Conservation (phyloP, 768 basidiomycete genomes). For the Lyophyllum shimeji region DNA sequence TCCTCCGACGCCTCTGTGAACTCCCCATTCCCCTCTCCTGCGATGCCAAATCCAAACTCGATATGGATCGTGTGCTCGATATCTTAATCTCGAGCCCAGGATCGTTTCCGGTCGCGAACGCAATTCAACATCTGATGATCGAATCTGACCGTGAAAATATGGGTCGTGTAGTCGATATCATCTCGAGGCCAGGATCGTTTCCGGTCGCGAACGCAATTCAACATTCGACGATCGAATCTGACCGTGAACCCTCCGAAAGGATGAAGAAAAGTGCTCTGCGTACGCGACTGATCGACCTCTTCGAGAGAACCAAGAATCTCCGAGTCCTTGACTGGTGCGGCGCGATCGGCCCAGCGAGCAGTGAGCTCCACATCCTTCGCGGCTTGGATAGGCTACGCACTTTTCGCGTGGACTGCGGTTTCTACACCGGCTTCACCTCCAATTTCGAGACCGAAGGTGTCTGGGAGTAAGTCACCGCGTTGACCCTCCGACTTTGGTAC, state of each 20-base stretch:
- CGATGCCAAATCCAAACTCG: neutral
- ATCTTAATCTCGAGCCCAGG: neutral
- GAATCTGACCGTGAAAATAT: too few species aligned
- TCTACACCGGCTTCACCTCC: neutral
- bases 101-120: too few species aligned
- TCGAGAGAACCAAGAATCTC: conserved; percentile 10
- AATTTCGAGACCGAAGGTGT: neutral
- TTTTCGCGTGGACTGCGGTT: neutral
- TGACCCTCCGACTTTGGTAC: neutral
- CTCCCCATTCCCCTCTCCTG: conserved; percentile 15
- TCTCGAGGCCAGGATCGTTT: too few species aligned
- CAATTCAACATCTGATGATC: too few species aligned
- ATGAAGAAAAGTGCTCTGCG: neutral
- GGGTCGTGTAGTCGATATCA: too few species aligned
- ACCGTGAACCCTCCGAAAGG: neutral
- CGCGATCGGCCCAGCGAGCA: neutral
- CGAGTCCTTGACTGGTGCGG: conserved; percentile 14
- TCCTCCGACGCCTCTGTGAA: conserved; percentile 5
- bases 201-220: neutral
- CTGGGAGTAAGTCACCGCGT: neutral
- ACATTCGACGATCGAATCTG: neutral
- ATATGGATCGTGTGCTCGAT: neutral
- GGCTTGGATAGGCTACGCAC: neutral
- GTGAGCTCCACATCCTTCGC: neutral
- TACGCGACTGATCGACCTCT: conserved; percentile 5